Evolutionary conservation across 768 basidiomycete species (phyloP).

Genomic region (Mycena albidolilacea): DNA sequence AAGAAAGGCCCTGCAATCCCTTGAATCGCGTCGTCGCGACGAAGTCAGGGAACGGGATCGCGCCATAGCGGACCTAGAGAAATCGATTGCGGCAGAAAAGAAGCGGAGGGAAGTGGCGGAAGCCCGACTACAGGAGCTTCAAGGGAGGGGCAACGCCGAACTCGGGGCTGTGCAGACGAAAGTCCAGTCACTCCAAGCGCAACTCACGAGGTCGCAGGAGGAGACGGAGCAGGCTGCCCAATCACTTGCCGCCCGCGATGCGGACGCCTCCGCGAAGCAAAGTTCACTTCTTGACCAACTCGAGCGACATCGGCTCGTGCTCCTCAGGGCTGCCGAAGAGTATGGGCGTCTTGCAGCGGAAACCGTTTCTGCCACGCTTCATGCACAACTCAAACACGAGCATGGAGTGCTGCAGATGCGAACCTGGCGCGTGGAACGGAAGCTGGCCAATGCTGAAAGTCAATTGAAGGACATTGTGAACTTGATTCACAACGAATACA

Average conservation of each 20-base stretch:
- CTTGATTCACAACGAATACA: constrained; percentile 71
- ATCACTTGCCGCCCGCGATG: constrained; percentile 49
- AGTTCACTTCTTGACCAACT: constrained; percentile 65
- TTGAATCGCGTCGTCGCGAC: constrained; percentile 68
- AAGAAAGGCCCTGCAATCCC: constrained; percentile 62
- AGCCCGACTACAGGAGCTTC: constrained; percentile 57
- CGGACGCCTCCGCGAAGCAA: constrained; percentile 55
- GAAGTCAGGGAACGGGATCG: constrained; percentile 69
- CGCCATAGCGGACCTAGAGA: constrained; percentile 71
- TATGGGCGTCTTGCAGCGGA: constrained; percentile 66
- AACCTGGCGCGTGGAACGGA: constrained; percentile 72
- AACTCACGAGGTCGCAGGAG: constrained; percentile 53
- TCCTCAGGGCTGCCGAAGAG: constrained; percentile 66
- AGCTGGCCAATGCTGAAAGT: constrained; percentile 75
- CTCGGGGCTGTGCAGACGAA: constrained; percentile 50
- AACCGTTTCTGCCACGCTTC: constrained; percentile 55
- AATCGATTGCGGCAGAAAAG: constrained; percentile 62
- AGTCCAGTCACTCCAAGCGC: constrained; percentile 52
- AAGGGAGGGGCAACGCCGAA: constrained; percentile 60
- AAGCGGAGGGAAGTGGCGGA: constrained; percentile 66
- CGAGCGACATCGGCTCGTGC: constrained; percentile 61
- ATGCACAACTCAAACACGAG: constrained; percentile 58
- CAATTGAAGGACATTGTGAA: constrained; percentile 77
- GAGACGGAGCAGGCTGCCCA: constrained; percentile 54
- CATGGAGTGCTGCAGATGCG: constrained; percentile 57